Percentiles rank a stretch among this genome's conserved stretches.
These are phyloP conservation scores for Adansonia grandidieri DNA, from an alignment of 441 rosid genomes.

Conservation along the genomic window DNA sequence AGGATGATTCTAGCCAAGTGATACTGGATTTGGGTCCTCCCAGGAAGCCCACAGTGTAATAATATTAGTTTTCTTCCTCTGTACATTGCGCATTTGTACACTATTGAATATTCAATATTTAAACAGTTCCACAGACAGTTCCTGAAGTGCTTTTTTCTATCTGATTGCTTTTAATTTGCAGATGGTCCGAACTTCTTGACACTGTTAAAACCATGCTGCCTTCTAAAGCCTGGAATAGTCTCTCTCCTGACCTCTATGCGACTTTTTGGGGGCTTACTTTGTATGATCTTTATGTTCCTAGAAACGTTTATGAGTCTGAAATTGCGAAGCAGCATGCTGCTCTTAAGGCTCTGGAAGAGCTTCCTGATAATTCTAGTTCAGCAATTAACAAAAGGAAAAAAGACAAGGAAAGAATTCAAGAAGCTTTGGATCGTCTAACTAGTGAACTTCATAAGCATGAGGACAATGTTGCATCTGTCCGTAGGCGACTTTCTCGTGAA, in stretches of 20 bases:
- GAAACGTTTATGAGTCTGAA: conserved; percentile 91
- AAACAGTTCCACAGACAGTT: background rate
- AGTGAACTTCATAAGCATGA: conserved; percentile 91
- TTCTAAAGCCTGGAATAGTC: conserved; percentile 99
- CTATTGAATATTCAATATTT: conserved; percentile 4
- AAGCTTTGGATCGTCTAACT: conserved; percentile 91
- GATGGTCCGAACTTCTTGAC: conserved; percentile 97
- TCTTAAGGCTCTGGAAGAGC: conserved; percentile 95
- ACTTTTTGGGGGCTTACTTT: conserved; percentile 99
- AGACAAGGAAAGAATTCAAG: conserved; percentile 99
- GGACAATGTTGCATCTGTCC: conserved; percentile 93
- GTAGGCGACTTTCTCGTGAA: conserved; percentile 86
- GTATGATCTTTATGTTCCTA: conserved; percentile 99
- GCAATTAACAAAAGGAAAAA: conserved; percentile 97
- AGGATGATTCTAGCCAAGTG: conserved; percentile 48
- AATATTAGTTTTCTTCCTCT: background rate
- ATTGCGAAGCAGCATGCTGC: conserved; percentile 95
- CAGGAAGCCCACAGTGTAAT: conserved; percentile 66
- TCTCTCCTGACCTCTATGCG: conserved; percentile 97
- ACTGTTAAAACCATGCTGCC: conserved; percentile 94
- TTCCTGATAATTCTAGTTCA: conserved; percentile 94
- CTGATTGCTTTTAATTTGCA: conserved; percentile 43
- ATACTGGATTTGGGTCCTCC: conserved; percentile 73
- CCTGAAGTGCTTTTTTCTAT: background rate
- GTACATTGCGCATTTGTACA: background rate